Evolutionary conservation across 306 rosid genomes (phyloP), one percentile per base, ranked within the genome.

Genomic region (Begonia fuchsioides): DNA sequence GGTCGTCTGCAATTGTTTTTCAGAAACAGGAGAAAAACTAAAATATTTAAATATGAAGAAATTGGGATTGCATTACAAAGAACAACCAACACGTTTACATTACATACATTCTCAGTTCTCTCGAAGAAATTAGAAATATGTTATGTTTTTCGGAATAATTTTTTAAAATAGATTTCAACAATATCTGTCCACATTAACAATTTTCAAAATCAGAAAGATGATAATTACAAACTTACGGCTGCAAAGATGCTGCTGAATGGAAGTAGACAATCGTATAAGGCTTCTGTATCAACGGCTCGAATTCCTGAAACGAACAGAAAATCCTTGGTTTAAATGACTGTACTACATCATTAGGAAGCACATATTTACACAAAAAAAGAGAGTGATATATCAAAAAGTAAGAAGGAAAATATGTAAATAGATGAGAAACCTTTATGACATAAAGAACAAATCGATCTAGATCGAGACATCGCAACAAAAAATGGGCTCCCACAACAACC

Each of bases 401-500:
- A 35, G 38, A 57, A 47, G 39, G 39, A 26, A 44, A 17, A 19
- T 54, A 11, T 10, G 45, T 41, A 41, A 41, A n/a, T 41, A 11
- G 8, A 26, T 6, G 7, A 14, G 1, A 40, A 11, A 90, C 98
- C 98, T 92, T 92, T 50, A 92, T 67, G 26, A 82, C 87, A 44
- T 81, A 60, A 15, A 74, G 87, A 39, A 92, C 78, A 82, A 85
- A 92, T 13, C 93, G 87, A 60, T 92, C 98, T 62, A 92, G 70
- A 75, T 90, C 96, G 59, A 85, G 98, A 68, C 98, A 92, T 43
- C 94, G 78, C 51, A 85, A 76, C 61, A 92, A 78, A 73, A 92
- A 81, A 68, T 92, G 98, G 43, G 98, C 98, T 56, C 98, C 98
- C 49, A 85, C 96, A 65, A 92, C 83, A 59, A 85, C 98, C 87